Base-by-base conservation (phyloP, 352 stramenopile species). In the Phytophthora pseudosyringae region DNA sequence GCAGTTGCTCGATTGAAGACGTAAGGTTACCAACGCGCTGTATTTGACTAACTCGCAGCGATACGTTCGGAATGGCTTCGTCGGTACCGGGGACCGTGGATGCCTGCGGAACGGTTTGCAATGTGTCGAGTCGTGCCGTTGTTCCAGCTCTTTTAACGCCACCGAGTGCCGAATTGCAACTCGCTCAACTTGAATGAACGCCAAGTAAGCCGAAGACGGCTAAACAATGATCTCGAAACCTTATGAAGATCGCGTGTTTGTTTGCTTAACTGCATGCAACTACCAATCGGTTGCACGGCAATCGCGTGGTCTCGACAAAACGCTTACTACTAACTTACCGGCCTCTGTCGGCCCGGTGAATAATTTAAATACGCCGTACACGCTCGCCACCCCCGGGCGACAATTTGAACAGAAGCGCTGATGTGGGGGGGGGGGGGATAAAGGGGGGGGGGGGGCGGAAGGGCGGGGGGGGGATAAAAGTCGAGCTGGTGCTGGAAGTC, bases 311-410 rank as follows among this genome's bases (percentile, higher is more conserved):
- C 66, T 72, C 56, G 51, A 78, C 69, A 75, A 74, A 72, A 65
- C 29, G 64, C 60, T 74, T 64, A 74, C 59, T 74, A 77, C 65
- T 74, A 68, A 74, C 69, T 77, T 68, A 59, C 55, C 65, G 65
- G 55, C 56, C 59, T 64, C 43, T 39, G 48, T 69, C 48, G 8
- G 36, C 54, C 44, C 66, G 66, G 66, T 61, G 67, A 75, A 80
- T 80, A 80, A 80, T 47, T 80, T 80, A 80, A 80, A 77, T 80
- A 77, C 63, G 67, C 71, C 66, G 57, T 58, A 70, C 49, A 72
- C 54, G 18, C 62, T 73, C 32, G 58, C 40, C 47, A 67, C 12
- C 33, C 55, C 35, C 13, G 21, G 13, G 25, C 21, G 33, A 57
- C 49, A 63, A 69, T 59, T 66, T 63, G 48, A 65, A 59, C 38